Base-by-base conservation (phyloP, 2,329 filamentous ascomycete genomes). In the Penicillium sp. region DNA sequence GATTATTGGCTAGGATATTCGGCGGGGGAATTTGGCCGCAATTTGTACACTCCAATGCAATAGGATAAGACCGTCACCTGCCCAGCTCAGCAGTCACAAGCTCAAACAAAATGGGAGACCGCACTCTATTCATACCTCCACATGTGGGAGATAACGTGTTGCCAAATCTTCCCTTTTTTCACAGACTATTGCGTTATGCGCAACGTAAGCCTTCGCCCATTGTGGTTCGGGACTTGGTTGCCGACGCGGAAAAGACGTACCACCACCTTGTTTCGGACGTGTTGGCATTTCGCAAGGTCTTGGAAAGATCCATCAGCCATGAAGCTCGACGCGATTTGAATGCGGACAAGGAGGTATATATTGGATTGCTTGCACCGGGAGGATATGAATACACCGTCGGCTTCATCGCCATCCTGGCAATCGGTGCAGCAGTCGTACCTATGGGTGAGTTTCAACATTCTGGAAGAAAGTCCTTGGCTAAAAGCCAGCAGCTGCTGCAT, bases 311-410 rank as follows among this genome's bases (percentile, higher is more conserved):
- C 4, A 45, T 62, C 6, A 49, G 44, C 19, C 15, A 34, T 24
- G 48, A 61, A 22, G 54, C 52, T 7, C 54, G 55, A 28, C 47
- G 52, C 3, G 57, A 62, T 12, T 45, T 69, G 13, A 43, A 50
- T 3, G 43, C 55, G 8, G 61, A 63, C 19, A 51, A 60, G n/a
- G 65, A 68, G 43, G 63, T 68, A 10, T 67, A 60, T 50, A 60
- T 69, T 48, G 65, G 61, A 17, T 22, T 69, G 13, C 41, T 69
- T 7, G 64, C 63, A 1, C 64, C 65, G 0, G 66, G 65, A 17
- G 67, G 67, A 0, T 69, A 69, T 54, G 66, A 69, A 39, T 69
- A 68, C 34, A 57, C 64, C 2, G 65, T 68, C n/a, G 65, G 59
- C 4, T 64, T 69, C 28, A 53, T 65, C 35, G 64, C 63, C 3